Base-by-base conservation (phyloP, 2,329 filamentous ascomycete genomes). In the Sordariomycetes sp. region DNA sequence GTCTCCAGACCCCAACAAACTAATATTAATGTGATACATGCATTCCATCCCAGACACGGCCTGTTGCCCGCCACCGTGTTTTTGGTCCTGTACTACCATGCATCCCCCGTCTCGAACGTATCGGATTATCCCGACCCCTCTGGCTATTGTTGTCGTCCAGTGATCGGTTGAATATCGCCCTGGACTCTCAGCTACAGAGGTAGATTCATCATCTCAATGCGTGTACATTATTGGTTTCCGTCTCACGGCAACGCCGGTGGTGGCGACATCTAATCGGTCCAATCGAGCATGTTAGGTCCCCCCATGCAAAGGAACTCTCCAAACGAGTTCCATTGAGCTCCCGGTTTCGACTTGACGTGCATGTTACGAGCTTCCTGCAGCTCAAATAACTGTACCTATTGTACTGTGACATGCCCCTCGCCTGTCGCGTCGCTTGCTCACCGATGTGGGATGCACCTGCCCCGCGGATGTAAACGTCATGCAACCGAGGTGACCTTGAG, bases 321-420 rank as follows among this genome's bases (percentile, higher is more conserved):
- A 12, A 20, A 2, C 32, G 20, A 25, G 34, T 53, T 53, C 52
- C 28, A 24, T 15, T n/a, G 34, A 50, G 45, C 45, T 50, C 22
- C 12, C 45, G 20, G 10, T 50, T 50, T 50, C 12, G 45, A 50
- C 45, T 12, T 22, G 20, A 50, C 45, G 45, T 53, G 52, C 52
- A 53, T 53, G 52, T 39, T 53, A 53, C 52, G 52, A 53, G 52
- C 52, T 39, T 36, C 20, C 25, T n/a, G 25, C 15, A 53, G 51
- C 51, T 53, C 24, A 24, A 22, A 22, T 22, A 24, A 50, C 20
- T n/a, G 45, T 20, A 7, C n/a, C n/a, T 22, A 2, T 50, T 50
- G 45, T 50, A n/a, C 12, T 50, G 45, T 50, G 45, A 50, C 45
- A 50, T 50, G 45, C 20, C n/a, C 42, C 20, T 22, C 15, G n/a